Evolutionary conservation across 805 yeast species (phyloP), one percentile per base, ranked within the genome.

Genomic region (Blastobotrys attinorum): DNA sequence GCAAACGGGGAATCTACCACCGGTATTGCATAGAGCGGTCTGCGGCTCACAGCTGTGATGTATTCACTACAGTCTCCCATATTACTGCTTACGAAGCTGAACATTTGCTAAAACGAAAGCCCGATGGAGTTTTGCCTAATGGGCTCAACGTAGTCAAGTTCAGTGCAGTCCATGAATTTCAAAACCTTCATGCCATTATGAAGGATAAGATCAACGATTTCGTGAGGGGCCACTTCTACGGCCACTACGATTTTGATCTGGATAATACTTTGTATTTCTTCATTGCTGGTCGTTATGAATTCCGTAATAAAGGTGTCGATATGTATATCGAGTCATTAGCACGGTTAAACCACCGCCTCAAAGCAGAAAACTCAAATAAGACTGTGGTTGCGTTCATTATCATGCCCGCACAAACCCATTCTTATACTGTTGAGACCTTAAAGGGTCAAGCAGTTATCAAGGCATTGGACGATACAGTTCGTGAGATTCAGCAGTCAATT

Each of bases 111-210:
- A 92, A 90, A 60, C 76, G 98, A 51, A 89, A 90, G 64, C 98
- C 98, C 1, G 98, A 90, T 60, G 98, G 98, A 2, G 97, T 90
- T 18, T 75, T 92, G 60, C 98, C 98, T 44, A 90, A 90, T 61
- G 98, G 98, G 20, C 73, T 90, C 50, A 90, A 90, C 61, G 97
- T 90, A 43, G 87, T 89, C 50, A 90, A 90, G 68, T 90, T 90
- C 67, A 90, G 85, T 58, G 97, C 97, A 1, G 95, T 90, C 54
- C 98, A 90, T 65, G 98, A 90, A 68, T 90, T 90, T 70, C 98
- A 90, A 67, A 90, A 92, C 65, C 71, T 90, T 65, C 98, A 90
- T 68, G 96, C 96, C 21, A 65, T 81, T 52, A 81, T 83, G 65
- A 90, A 90, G 71, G 95, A 80, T 43, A 87, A 86, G 62, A 89